Evolutionary conservation across 2,329 filamentous ascomycete species (phyloP), one percentile per base, ranked within the genome.

Genomic region (Colletotrichum musae): DNA sequence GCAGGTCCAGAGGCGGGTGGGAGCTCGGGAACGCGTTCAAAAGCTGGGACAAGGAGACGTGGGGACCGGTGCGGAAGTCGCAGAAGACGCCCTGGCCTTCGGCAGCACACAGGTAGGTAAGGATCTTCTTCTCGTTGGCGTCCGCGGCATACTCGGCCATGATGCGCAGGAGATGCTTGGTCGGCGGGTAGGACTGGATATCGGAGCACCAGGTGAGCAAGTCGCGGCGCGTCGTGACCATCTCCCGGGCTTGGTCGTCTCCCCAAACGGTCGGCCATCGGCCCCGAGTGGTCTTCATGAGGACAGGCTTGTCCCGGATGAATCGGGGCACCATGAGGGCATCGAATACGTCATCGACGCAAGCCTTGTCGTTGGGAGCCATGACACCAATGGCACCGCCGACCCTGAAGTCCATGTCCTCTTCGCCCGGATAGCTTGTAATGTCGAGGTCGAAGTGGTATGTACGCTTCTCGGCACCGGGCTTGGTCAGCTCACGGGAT

Each of bases 241-340:
- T 85, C 78, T 96, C 92, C 65, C 96, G 90, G 6, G 95, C 82
- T 80, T 93, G 83, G 21, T 98, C 95, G 2, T 97, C 94, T 50
- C 95, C 96, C 96, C 96, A 99, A 58, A 99, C 97, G 0, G 96
- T 99, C 4, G 96, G 96, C 95, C 95, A 99, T 58, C 96, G 89
- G 41, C 95, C 95, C 70, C 87, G 89, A 43, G 87, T 89, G 0
- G 96, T 98, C 79, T 91, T 91, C 74, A 98, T 83, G 18, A 92
- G 84, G 18, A 97, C 88, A 15, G 92, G 92, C 85, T 94, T 96
- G 82, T 97, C 93, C 36, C 96, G 92, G 70, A 96, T 86, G 77
- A 92, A 93, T 45, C 90, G 92, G 4, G 95, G 95, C 24, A 98
- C 87, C 74, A 93, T 87, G 18, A 99, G 89, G 26, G 92, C 84